phyloP scores from a whole-genome alignment of 2,329 filamentous ascomycete genomes.

The Leptographium lundbergii region DNA sequence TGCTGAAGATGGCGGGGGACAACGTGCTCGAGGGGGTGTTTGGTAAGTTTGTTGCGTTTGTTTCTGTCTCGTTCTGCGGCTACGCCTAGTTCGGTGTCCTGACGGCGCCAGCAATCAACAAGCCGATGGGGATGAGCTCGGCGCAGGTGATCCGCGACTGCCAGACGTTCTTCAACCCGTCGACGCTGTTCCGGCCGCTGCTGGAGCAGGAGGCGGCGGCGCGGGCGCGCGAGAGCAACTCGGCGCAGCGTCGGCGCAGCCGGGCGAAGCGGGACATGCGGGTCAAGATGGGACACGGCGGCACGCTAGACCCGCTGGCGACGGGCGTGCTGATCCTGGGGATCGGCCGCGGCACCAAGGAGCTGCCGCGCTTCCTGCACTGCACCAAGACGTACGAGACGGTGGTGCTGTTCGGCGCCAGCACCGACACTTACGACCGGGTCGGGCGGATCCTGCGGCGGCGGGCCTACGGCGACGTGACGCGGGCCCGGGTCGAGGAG shows the following conservation, averaged over 20 bases:
- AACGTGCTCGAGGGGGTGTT: conserved; percentile 44
- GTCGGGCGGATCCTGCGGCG: conserved; percentile 71
- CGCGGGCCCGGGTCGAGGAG: conserved; percentile 62
- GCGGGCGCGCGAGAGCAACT: conserved; percentile 42
- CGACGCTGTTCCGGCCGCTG: conserved; percentile 65
- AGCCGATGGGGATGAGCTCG: conserved; percentile 76
- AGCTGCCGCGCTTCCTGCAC: conserved; percentile 61
- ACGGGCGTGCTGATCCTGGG: conserved; percentile 87
- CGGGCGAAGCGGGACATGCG: conserved; percentile 47
- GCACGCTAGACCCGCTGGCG: conserved; percentile 86
- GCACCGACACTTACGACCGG: conserved; percentile 84
- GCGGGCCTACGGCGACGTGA: conserved; percentile 69
- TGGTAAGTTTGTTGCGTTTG: conserved; percentile 27
- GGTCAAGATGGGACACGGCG: conserved; percentile 92
- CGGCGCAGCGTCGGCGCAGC: conserved; percentile 45
- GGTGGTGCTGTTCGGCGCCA: conserved; percentile 77
- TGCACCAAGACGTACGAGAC: conserved; percentile 94
- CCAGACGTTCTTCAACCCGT: conserved; percentile 73
- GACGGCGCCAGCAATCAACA: conserved; percentile 65
- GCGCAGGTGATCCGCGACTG: conserved; percentile 84
- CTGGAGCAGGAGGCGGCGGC: conserved; percentile 41
- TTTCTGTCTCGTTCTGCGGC: neutral
- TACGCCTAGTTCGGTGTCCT: too few species aligned
- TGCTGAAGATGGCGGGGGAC: conserved; percentile 39
- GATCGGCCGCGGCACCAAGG: conserved; percentile 78